Evolutionary conservation across 2,329 filamentous ascomycete genomes (phyloP), one percentile per base, ranked within the genome.

Genomic region (Diaporthe aspalathi): DNA sequence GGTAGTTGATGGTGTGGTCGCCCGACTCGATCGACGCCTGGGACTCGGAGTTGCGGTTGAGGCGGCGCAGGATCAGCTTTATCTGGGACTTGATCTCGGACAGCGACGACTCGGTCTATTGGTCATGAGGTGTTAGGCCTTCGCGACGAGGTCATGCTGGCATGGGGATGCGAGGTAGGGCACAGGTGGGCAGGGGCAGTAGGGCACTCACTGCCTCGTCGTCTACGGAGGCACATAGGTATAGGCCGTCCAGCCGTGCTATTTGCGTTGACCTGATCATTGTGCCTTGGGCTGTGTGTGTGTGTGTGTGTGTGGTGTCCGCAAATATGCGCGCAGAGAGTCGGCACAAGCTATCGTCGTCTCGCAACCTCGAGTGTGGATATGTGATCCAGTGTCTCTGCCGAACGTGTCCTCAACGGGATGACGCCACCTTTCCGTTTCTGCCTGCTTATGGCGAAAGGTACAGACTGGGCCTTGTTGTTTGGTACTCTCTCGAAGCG

Each of bases 261-360:
- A 99, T 97, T 84, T 97, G 94, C 67, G 95, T 99, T 78, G 95
- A 96, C 81, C 90, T 90, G 78, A 97, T 95, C 94, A 95, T 96
- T 32, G 76, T 81, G 75, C 50, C 24, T 66, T 38, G 65, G 5
- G 17, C 4, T 56, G 5, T 40, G 43, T 29, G 63, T 57, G 8
- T 56, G 22, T 35, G 22, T 32, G 14, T 29, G 62, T n/a, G n/a
- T n/a, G 27, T 8, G 45, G 20, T 56, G 29, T 47, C n/a, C 11
- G 32, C 6, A n/a, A 53, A 24, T 29, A 62, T 43, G 45, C 24
- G 35, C 20, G 16, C 35, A 38, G 35, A 17, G 11, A 16, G 29
- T 43, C 29, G n/a, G 29, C 17, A n/a, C 14, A 65, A 9, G 43
- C 11, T 45, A 53, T 6, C 20, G 67, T 67, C 27, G 56, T 66